These are phyloP conservation scores for Earliella scabrosa DNA, from an alignment of 1,284 basidiomycete species.

Conservation along the genomic window DNA sequence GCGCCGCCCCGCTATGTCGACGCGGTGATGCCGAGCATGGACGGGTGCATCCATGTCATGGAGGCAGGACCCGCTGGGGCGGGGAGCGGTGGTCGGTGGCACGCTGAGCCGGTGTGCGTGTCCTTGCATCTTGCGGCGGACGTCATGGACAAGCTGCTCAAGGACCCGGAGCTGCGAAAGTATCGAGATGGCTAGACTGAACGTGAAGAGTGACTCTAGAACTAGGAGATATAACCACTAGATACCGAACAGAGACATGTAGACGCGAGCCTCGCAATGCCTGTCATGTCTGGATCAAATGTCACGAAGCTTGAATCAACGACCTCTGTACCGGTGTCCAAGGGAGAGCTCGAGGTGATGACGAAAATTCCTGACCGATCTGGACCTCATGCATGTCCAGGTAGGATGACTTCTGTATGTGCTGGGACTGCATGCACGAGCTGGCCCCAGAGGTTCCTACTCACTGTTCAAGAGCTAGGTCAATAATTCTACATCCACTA, in stretches of 20 bases:
- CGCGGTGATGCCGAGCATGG: constrained; percentile 41
- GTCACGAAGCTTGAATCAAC: too few relatives aligned
- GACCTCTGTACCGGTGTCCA: too few relatives aligned
- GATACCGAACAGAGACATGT: too few relatives aligned
- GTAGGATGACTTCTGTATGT: too few relatives aligned
- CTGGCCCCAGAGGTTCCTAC: too few relatives aligned
- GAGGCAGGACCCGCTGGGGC: constrained; percentile 28
- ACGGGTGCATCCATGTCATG: constrained; percentile 46
- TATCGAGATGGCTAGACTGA: neutral
- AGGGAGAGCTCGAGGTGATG: too few relatives aligned
- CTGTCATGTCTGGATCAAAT: neutral
- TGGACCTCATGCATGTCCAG: too few relatives aligned
- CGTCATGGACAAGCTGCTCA: constrained; percentile 5
- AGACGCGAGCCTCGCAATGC: neutral
- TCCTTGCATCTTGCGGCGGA: constrained; percentile 15
- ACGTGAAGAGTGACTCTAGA: too few relatives aligned
- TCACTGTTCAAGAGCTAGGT: too few relatives aligned
- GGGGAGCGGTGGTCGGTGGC: constrained; percentile 11
- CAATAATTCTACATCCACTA: constrained; percentile 20
- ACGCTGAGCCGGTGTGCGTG: constrained; percentile 17
- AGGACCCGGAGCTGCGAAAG: constrained; percentile 10
- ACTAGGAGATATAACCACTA: too few relatives aligned
- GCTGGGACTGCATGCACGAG: too few relatives aligned
- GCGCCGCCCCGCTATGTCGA: constrained; percentile 36
- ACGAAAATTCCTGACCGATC: too few relatives aligned